phyloP scores from a whole-genome alignment of 2,329 filamentous ascomycete genomes.

The Scolecobasidium constrictum region DNA sequence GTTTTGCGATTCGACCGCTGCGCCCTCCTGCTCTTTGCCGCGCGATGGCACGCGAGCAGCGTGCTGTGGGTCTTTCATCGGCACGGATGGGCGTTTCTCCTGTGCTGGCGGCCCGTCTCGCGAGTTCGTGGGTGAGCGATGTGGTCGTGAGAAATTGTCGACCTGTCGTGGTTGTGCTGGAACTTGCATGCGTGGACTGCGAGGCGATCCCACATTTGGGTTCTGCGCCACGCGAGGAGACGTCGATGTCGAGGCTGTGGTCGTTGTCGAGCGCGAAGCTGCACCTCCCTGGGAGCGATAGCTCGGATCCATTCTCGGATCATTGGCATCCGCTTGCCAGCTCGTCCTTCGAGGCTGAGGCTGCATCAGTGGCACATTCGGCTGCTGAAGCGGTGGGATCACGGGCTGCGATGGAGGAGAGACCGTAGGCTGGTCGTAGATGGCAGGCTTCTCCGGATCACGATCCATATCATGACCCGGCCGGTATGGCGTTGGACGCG shows the following conservation, averaged over 20 bases:
- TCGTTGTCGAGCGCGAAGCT: not conserved
- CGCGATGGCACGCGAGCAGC: not conserved
- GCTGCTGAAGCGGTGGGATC: constrained; percentile 7
- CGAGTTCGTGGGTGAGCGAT: too few species aligned
- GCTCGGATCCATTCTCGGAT: constrained; percentile 7
- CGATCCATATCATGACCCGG: not conserved
- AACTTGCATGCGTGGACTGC: too few species aligned
- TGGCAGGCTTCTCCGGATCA: not conserved
- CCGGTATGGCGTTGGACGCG: not conserved
- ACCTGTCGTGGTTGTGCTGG: too few species aligned
- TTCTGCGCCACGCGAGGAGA: not conserved
- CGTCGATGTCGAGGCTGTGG: not conserved
- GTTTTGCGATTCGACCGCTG: not conserved
- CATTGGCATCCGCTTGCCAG: not conserved
- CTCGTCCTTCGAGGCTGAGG: constrained; percentile 5
- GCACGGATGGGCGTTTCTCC: not conserved
- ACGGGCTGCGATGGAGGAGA: not conserved
- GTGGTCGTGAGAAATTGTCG: too few species aligned
- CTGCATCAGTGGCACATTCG: constrained; percentile 4
- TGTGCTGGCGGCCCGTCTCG: too few species aligned
- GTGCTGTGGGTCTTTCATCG: not conserved
- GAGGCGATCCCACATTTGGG: not conserved
- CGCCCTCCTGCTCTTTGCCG: not conserved
- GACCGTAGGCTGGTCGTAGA: too few species aligned
- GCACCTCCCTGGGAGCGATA: constrained; percentile 1